Percentiles rank a stretch among this genome's conserved stretches.
These are phyloP conservation scores for Paratinospora sagittata DNA, from an alignment of 164 flowering plant genomes.

Conservation along the genomic window DNA sequence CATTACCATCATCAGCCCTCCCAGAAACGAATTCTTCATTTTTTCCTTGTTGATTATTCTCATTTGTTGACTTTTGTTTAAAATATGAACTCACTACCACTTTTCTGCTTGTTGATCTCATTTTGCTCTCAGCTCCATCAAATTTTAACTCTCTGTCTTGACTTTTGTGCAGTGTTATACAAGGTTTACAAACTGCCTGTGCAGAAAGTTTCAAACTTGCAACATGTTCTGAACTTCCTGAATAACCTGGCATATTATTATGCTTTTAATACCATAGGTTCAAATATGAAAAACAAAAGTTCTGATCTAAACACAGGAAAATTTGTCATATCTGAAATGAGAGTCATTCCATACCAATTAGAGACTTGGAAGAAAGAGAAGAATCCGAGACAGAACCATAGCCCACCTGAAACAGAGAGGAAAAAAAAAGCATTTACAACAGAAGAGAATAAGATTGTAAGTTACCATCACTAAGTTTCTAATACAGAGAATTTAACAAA, in stretches of 20 bases:
- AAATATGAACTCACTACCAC: conserved; percentile 52
- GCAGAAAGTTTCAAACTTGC: conserved; percentile 21
- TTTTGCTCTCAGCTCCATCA: conserved; percentile 26
- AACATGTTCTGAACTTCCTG: conserved; percentile 18
- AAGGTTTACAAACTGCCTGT: conserved; percentile 33
- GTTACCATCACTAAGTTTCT: neutral
- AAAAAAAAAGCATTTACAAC: neutral
- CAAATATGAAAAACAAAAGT: neutral
- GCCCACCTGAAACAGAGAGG: conserved; percentile 30
- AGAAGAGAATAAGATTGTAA: neutral
- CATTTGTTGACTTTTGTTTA: conserved; percentile 28
- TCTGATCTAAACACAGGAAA: neutral
- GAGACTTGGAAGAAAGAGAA: conserved; percentile 20
- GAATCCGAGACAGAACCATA: conserved; percentile 15
- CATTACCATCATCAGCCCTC: conserved; percentile 8
- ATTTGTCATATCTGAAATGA: neutral
- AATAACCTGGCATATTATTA: conserved; percentile 11
- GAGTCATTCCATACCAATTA: conserved; percentile 27
- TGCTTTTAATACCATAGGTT: conserved; percentile 10
- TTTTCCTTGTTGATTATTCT: conserved; percentile 23
- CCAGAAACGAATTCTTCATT: conserved; percentile 20
- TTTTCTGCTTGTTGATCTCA: conserved; percentile 24
- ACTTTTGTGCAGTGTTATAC: conserved; percentile 30
- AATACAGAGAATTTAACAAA: too few relatives aligned
- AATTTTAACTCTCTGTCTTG: conserved; percentile 14